Evolutionary conservation across 257 asterid species (phyloP), one percentile per base, ranked within the genome.

Genomic region (Fraxinus pennsylvanica): DNA sequence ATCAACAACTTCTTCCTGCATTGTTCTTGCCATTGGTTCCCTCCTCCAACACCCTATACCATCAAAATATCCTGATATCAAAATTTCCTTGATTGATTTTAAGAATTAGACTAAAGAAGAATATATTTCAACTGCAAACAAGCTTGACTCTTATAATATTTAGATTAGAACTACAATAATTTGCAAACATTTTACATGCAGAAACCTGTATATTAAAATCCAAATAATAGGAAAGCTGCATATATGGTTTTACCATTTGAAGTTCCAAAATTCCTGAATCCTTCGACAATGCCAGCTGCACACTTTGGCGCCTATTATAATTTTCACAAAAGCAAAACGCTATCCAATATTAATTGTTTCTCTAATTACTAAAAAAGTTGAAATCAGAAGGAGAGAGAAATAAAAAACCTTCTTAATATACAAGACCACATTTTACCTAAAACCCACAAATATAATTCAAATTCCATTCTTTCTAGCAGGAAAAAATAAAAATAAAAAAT

Each of bases 1-100:
- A 78, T 77, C 81, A 65, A 94, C 84, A 77, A 92, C 86, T 81
- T 86, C 84, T 84, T 78, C 77, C 82, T 85, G 92, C 73, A 85
- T 38, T 63, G 65, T 57, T 76, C 86, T 82, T 27, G 78, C 52
- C 54, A 63, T 33, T 8, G 85, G 79, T 76, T 75, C 71, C 79
- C 66, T 43, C 73, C 43, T 71, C 69, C 71, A 63, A 80, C 63
- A 79, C 73, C 87, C 94, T 85, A 79, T 82, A 86, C 74, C 82
- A 10, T 72, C 77, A 80, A 74, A 67, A 61, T 57, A 45, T 67
- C 57, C 79, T 76, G 33, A 29, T 72, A 75, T 72, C 13, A 66
- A 82, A 8, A 59, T 74, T 57, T 33, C 57, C 36, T 47, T 76
- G n/a, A 47, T 61, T 65, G 65, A 25, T 63, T 22, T 61, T 25